phyloP scores from a whole-genome alignment of 257 asterid species.

The Handroanthus guayacan region DNA sequence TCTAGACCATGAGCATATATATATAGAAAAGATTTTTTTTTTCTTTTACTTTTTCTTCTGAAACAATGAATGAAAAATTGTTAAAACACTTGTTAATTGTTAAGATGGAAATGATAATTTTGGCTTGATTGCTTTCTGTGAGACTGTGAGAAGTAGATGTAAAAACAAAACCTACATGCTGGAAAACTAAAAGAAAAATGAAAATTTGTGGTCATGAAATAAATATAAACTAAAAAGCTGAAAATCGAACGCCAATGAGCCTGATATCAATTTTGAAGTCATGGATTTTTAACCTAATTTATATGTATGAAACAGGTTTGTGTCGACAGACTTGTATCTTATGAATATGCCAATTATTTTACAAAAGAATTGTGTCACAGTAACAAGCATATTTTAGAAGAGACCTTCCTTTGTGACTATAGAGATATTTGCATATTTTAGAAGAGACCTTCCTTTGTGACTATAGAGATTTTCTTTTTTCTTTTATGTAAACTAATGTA shows the following conservation, averaged over 20 bases:
- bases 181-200: neutral
- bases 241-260: neutral
- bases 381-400: neutral
- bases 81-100: neutral
- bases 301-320: neutral
- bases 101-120: neutral
- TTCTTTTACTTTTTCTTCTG: neutral
- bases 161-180: neutral
- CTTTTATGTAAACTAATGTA: neutral
- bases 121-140: neutral
- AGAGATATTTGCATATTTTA: neutral
- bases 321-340: neutral
- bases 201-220: conserved; percentile 1
- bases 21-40: neutral
- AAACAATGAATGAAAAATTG: neutral
- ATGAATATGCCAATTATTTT: neutral
- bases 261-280: conserved; percentile 2
- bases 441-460: neutral
- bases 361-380: neutral
- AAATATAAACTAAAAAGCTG: conserved; percentile 9
- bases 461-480: neutral
- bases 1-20: conserved; percentile 17
- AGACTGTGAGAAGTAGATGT: conserved; percentile 12
- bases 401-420: neutral
- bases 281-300: neutral